Conservation (phyloP, 1,139 yeast genomes). For the Yamadazyma sp. region DNA sequence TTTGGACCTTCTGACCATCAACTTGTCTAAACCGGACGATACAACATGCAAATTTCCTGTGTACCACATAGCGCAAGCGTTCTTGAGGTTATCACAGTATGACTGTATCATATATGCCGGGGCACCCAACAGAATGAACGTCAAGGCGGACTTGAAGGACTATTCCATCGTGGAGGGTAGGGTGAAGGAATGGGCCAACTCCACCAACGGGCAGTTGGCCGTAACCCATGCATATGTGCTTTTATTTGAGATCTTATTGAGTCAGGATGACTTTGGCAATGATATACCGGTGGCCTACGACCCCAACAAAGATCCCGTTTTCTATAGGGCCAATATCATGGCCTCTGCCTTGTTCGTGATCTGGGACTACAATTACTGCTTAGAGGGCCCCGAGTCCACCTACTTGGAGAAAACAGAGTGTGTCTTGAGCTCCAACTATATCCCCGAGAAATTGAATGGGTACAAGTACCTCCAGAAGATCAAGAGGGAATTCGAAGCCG, state of each 20-base stretch:
- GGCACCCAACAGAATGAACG: constrained; percentile 74
- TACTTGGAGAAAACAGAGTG: constrained; percentile 15
- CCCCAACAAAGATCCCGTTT: constrained; percentile 51
- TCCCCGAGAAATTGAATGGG: constrained; percentile 31
- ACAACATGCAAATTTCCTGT: constrained; percentile 50
- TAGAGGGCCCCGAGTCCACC: constrained; percentile 55
- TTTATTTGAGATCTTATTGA: constrained; percentile 54
- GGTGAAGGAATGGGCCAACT: constrained; percentile 47
- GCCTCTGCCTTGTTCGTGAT: constrained; percentile 52
- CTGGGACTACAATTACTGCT: constrained; percentile 56
- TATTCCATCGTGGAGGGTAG: constrained; percentile 47
- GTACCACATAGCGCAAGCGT: constrained; percentile 68
- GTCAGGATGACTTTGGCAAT: constrained; percentile 31
- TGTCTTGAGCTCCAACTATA: constrained; percentile 10
- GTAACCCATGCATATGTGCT: constrained; percentile 59
- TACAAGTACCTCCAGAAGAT: constrained; percentile 34
- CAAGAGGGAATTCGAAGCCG: constrained; percentile 34
- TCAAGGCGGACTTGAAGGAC: constrained; percentile 52
- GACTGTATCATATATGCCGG: constrained; percentile 75
- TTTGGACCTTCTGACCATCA: constrained; percentile 6
- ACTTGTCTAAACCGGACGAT: constrained; percentile 16
- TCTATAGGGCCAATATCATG: constrained; percentile 56
- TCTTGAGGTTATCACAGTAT: constrained; percentile 61
- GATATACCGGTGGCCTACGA: constrained; percentile 33
- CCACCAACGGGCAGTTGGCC: constrained; percentile 24